phyloP scores from a whole-genome alignment of 768 basidiomycete genomes.

The Pisolithus marmoratus region DNA sequence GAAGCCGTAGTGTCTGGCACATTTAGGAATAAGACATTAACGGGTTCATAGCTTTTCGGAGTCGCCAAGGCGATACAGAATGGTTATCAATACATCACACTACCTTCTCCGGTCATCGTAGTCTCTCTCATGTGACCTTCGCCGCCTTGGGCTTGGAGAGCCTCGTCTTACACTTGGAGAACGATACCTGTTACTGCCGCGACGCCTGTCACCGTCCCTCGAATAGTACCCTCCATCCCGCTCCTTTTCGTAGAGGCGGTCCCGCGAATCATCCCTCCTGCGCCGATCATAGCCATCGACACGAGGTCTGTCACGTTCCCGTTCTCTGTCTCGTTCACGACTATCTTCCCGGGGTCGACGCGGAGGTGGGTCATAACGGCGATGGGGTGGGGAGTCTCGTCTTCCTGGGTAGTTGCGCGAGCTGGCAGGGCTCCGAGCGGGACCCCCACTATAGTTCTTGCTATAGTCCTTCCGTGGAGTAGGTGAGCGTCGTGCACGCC shows the following conservation, averaged over 20 bases:
- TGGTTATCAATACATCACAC: not conserved
- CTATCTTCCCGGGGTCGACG: conserved; percentile 18
- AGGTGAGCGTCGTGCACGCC: conserved; percentile 23
- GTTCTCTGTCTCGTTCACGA: conserved; percentile 3
- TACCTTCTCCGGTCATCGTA: conserved; percentile 17
- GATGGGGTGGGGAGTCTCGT: not conserved
- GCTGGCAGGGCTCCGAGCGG: conserved; percentile 21
- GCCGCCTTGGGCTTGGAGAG: conserved; percentile 6
- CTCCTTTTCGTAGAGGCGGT: conserved; percentile 8
- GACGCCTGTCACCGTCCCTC: conserved; percentile 18
- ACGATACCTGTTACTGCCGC: conserved; percentile 13
- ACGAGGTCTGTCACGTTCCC: conserved; percentile 11
- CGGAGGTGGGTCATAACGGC: conserved; percentile 16
- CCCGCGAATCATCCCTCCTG: conserved; percentile 21
- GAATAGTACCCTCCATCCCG: conserved; percentile 4
- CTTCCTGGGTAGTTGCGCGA: conserved; percentile 22
- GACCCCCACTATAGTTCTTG: conserved; percentile 16
- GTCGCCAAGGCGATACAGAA: too few species aligned
- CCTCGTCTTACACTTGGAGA: conserved; percentile 19
- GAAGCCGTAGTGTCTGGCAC: too few species aligned
- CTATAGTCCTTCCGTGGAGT: conserved; percentile 29
- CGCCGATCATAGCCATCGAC: conserved; percentile 20
- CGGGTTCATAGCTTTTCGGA: too few species aligned
- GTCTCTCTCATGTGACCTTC: conserved; percentile 20
- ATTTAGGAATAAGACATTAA: too few species aligned